Conservation (phyloP, 345 rosid species). For the Sapria himalayana region DNA sequence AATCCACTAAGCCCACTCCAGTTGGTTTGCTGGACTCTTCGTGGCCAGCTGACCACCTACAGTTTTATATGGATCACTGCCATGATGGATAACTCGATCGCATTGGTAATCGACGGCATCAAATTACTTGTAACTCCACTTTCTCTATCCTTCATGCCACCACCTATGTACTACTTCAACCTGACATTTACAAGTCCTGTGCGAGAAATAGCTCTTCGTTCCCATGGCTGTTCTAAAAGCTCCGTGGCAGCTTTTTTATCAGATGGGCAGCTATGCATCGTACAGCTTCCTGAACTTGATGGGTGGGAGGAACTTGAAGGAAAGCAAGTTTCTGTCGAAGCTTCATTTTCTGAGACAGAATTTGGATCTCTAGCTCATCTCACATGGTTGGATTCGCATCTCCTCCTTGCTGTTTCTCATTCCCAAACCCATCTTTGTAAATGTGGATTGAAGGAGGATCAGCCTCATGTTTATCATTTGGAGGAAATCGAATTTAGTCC, state of each 20-base stretch:
- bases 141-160: constrained; percentile 66
- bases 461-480: constrained; percentile 31
- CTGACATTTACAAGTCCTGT: constrained; percentile 47
- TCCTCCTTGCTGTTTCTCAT: constrained; percentile 57
- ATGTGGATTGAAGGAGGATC: constrained; percentile 19
- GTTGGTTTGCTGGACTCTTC: constrained; percentile 67
- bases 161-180: constrained; percentile 65
- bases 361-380: constrained; percentile 55
- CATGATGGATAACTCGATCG: constrained; percentile 57
- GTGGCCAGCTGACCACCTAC: constrained; percentile 41
- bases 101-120: constrained; percentile 58
- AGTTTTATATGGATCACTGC: constrained; percentile 65
- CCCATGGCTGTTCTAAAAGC: constrained; percentile 32
- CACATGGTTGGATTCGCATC: constrained; percentile 47
- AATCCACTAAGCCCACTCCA: constrained; percentile 79
- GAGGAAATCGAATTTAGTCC: constrained; percentile 63
- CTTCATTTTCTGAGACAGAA: constrained; percentile 24
- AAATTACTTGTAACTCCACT: constrained; percentile 69
- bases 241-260: constrained; percentile 51
- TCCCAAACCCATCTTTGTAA: constrained; percentile 11
- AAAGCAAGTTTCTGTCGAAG: constrained; percentile 36
- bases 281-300: constrained; percentile 50
- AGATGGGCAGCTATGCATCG: constrained; percentile 49
- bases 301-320: constrained; percentile 79
- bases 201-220: constrained; percentile 39